Conservation (phyloP, 2,329 filamentous ascomycete genomes). For the Blumeria graminis region DNA sequence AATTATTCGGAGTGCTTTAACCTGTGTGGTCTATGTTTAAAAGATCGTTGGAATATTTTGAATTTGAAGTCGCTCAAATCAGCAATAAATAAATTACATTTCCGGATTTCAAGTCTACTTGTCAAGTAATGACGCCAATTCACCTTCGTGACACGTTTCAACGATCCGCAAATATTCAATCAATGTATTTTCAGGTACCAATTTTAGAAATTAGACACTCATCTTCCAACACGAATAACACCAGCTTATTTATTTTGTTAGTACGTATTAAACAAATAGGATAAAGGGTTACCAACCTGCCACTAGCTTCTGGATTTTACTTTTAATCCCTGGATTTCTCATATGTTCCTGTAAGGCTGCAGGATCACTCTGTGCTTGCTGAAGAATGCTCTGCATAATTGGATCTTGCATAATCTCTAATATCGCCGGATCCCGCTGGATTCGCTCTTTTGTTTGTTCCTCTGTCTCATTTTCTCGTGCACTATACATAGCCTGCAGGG, state of each 20-base stretch:
- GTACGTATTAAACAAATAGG: neutral
- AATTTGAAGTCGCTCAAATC: neutral
- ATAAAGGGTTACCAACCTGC: constrained; percentile 2
- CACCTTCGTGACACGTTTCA: neutral
- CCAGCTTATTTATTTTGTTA: constrained; percentile 45
- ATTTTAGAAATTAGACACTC: neutral
- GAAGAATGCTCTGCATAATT: constrained; percentile 90
- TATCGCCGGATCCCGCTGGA: constrained; percentile 84
- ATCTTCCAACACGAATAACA: constrained; percentile 53
- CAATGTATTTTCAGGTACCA: too few species aligned
- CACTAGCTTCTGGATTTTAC: constrained; percentile 47
- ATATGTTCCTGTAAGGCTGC: constrained; percentile 90
- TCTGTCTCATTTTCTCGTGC: constrained; percentile 86
- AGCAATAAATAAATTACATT: neutral
- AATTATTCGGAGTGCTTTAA: too few species aligned
- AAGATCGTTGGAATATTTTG: too few species aligned
- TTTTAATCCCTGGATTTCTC: constrained; percentile 65
- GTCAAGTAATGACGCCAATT: neutral
- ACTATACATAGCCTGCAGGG: constrained; percentile 68
- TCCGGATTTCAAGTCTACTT: neutral
- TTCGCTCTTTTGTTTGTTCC: constrained; percentile 77
- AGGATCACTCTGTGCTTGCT: constrained; percentile 86
- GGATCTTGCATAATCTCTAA: constrained; percentile 83
- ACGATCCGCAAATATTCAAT: too few species aligned
- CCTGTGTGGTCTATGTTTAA: too few species aligned